Conservation (phyloP, 2,329 filamentous ascomycete genomes). For the Colletotrichum orchidophilum region DNA sequence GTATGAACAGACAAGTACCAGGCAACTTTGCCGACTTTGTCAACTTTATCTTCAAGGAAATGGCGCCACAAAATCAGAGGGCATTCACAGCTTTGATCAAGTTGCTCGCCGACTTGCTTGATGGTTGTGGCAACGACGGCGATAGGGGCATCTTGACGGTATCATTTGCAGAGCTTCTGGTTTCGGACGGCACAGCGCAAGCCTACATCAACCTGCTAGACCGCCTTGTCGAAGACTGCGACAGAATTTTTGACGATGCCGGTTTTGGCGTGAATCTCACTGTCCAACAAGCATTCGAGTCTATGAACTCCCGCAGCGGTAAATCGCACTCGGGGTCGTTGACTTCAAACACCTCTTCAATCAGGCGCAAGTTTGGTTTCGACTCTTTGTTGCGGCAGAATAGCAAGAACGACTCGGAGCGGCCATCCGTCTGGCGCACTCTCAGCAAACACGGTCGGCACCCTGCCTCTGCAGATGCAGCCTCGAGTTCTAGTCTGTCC, state of each 20-base stretch:
- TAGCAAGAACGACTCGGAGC: conserved; percentile 76
- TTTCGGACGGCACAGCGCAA: conserved; percentile 78
- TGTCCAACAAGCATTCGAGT: conserved; percentile 61
- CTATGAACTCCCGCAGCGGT: conserved; percentile 66
- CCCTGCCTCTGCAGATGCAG: conserved; percentile 66
- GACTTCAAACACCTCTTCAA: conserved; percentile 86
- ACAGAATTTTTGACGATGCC: conserved; percentile 82
- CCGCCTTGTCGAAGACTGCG: conserved; percentile 87
- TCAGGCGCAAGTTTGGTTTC: conserved; percentile 85
- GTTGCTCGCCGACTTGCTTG: conserved; percentile 85
- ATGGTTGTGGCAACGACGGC: conserved; percentile 90
- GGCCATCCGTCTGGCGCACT: conserved; percentile 85
- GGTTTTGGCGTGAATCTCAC: conserved; percentile 40
- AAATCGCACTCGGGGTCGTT: conserved; percentile 78
- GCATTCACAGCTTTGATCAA: conserved; percentile 87
- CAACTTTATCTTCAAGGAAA: conserved; percentile 69
- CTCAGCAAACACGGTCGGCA: conserved; percentile 81
- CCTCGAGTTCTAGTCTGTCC: conserved; percentile 69
- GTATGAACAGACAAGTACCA: conserved; percentile 71
- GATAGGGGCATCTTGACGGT: conserved; percentile 89
- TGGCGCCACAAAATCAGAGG: conserved; percentile 76
- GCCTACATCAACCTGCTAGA: conserved; percentile 91
- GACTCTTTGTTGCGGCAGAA: conserved; percentile 80
- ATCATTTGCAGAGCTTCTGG: conserved; percentile 87
- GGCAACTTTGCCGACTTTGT: conserved; percentile 79